These are phyloP conservation scores for Hypomyces perniciosus DNA, from an alignment of 2,329 filamentous ascomycete genomes.

Conservation along the genomic window DNA sequence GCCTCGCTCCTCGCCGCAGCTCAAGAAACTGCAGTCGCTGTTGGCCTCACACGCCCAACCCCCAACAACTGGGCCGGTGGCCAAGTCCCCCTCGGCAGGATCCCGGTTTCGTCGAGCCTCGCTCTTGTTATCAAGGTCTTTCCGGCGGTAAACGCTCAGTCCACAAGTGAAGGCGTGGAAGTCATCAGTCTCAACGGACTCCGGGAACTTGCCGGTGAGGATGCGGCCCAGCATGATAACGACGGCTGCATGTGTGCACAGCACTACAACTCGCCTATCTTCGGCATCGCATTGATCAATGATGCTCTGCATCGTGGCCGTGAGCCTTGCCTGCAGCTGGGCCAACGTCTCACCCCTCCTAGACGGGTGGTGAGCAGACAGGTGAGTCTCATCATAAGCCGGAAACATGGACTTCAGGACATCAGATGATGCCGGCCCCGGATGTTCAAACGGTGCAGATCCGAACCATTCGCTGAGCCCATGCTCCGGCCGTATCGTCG, in stretches of 20 bases:
- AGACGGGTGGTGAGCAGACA: slow-evolving; percentile 60
- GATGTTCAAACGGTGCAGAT: slow-evolving; percentile 76
- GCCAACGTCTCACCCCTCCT: slow-evolving; percentile 69
- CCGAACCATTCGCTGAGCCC: slow-evolving; percentile 87
- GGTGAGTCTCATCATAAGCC: slow-evolving; percentile 51
- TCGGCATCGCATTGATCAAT: slow-evolving; percentile 68
- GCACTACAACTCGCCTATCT: slow-evolving; percentile 62
- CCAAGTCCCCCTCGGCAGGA: not conserved
- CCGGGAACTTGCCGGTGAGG: slow-evolving; percentile 72
- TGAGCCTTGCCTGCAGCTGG: slow-evolving; percentile 74
- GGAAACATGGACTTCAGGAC: slow-evolving; percentile 65
- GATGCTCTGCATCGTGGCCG: slow-evolving; percentile 62
- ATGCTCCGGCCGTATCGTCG: slow-evolving; percentile 48
- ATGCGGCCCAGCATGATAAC: slow-evolving; percentile 81
- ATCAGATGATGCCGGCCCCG: slow-evolving; percentile 60
- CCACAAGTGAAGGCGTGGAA: slow-evolving; percentile 82
- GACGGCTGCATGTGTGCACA: slow-evolving; percentile 86
- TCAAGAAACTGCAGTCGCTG: slow-evolving; percentile 80
- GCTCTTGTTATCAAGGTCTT: slow-evolving; percentile 12
- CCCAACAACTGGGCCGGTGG: slow-evolving; percentile 38
- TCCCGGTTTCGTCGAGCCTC: not conserved
- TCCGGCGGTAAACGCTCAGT: slow-evolving; percentile 56
- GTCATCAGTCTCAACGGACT: slow-evolving; percentile 66
- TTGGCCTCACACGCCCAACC: slow-evolving; percentile 77
- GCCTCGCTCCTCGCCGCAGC: slow-evolving; percentile 74